Evolutionary conservation across 2,329 filamentous ascomycete species (phyloP).

Genomic region (Xylaria sp.): DNA sequence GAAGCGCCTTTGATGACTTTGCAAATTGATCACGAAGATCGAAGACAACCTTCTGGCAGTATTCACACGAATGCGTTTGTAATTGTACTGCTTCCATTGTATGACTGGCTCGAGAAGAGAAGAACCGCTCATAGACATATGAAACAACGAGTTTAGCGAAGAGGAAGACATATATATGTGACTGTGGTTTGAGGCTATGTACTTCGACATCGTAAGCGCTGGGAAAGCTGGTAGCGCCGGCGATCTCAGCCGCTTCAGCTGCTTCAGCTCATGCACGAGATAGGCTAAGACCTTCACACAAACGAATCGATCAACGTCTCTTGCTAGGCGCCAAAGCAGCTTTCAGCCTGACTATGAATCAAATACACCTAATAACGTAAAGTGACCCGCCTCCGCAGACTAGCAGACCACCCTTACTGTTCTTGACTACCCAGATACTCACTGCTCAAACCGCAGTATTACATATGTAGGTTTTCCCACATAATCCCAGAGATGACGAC

Average conservation of each 20-base stretch:
- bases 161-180: background rate
- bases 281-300: background rate
- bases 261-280: background rate
- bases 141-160: background rate
- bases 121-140: background rate
- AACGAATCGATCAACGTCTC: background rate
- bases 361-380: background rate
- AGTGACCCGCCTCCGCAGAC: background rate
- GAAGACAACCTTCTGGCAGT: background rate
- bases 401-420: background rate
- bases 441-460: background rate
- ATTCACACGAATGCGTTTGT: background rate
- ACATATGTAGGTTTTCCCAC: background rate
- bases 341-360: background rate
- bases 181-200: background rate
- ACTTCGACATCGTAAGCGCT: background rate
- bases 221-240: background rate
- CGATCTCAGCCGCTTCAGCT: background rate
- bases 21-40: background rate
- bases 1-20: background rate
- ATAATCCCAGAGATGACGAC: no score
- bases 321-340: background rate
- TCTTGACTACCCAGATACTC: background rate
- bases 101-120: background rate
- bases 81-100: constrained; percentile 3